These are phyloP conservation scores for Candida coquimbonensis DNA, from an alignment of 805 yeast genomes.

Conservation along the genomic window DNA sequence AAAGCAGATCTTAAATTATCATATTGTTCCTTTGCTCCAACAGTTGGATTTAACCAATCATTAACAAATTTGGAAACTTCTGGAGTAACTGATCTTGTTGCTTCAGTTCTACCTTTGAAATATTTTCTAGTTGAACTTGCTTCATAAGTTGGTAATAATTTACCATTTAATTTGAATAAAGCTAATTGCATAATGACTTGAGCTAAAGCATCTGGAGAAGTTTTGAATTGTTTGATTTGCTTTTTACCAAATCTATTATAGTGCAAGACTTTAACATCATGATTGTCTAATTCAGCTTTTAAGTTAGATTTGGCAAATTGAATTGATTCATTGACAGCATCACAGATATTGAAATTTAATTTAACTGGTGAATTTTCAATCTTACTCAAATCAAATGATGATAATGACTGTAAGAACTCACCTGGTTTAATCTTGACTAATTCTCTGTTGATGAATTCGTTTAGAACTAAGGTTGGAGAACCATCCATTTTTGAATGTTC, in stretches of 20 bases:
- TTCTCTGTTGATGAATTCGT: slow-evolving; percentile 62
- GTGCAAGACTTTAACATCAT: slow-evolving; percentile 73
- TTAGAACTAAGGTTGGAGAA: slow-evolving; percentile 85
- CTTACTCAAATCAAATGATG: slow-evolving; percentile 2
- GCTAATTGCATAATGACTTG: slow-evolving; percentile 92
- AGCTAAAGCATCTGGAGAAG: slow-evolving; percentile 88
- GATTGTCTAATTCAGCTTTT: slow-evolving; percentile 43
- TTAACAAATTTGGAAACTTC: slow-evolving; percentile 67
- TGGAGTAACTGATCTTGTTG: slow-evolving; percentile 75
- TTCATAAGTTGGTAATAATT: slow-evolving; percentile 85
- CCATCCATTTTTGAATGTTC: slow-evolving; percentile 99
- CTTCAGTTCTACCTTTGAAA: slow-evolving; percentile 89
- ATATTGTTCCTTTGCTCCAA: slow-evolving; percentile 47
- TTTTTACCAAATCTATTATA: slow-evolving; percentile 82
- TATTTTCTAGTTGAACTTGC: slow-evolving; percentile 90
- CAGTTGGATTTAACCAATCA: slow-evolving; percentile 55
- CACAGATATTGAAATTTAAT: slow-evolving; percentile 54
- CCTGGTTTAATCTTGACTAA: slow-evolving; percentile 40
- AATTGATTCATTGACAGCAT: slow-evolving; percentile 44
- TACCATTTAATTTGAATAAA: slow-evolving; percentile 75
- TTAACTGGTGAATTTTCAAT: slow-evolving; percentile 16
- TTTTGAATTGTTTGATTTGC: slow-evolving; percentile 74
- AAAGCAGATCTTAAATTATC: slow-evolving; percentile 66
- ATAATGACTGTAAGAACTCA: slow-evolving; percentile 19
- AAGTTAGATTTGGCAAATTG: slow-evolving; percentile 51